Base-by-base conservation (phyloP, 2,329 filamentous ascomycete genomes). In the Colletotrichum lini region DNA sequence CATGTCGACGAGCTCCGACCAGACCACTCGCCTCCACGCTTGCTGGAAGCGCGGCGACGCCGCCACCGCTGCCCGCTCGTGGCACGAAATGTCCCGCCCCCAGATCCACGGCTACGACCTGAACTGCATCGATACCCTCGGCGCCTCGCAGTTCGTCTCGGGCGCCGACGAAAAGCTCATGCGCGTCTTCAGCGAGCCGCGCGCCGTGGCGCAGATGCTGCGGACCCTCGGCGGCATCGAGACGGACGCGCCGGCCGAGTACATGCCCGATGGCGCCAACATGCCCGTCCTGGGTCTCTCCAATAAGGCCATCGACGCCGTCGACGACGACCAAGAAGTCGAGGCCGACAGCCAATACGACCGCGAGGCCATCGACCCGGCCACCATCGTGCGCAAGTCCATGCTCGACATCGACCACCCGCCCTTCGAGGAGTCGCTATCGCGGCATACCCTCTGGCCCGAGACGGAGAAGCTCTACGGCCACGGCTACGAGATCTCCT, bases 31-130 rank as follows among this genome's bases (percentile, higher is more conserved):
- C 59, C 86, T 98, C 23, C 94, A 96, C 80, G 92, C 94, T 1
- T 85, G 91, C 77, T 98, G 96, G 96, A 88, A 87, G 72, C 84
- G 85, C 21, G 73, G 76, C 38, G 35, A 38, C 35, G 35, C 35
- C 9, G 35, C 35, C 35, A 38, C 35, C 35, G 69, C 70, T 57
- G 56, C 76, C 78, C 3, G 77, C 76, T 94, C 94, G 13, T 99
- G 96, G 96, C 96, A 98, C 81, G 96, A 99, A 80, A 95, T 98
- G 85, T 93, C 95, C 1, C 88, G 96, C 60, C 96, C 96, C 4
- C 96, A 99, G 80, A 99, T 99, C 74, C 96, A 99, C 80, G 96
- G 96, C 47, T 99, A 99, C 80, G 96, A 99, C 80, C 88, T 99
- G 65, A 99, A 98, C 84, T 98, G 96, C 80, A 91, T 98, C 73